Evolutionary conservation across 495 filamentous ascomycete species (phyloP), one percentile per base, ranked within the genome.

Genomic region (Darksidea phi): DNA sequence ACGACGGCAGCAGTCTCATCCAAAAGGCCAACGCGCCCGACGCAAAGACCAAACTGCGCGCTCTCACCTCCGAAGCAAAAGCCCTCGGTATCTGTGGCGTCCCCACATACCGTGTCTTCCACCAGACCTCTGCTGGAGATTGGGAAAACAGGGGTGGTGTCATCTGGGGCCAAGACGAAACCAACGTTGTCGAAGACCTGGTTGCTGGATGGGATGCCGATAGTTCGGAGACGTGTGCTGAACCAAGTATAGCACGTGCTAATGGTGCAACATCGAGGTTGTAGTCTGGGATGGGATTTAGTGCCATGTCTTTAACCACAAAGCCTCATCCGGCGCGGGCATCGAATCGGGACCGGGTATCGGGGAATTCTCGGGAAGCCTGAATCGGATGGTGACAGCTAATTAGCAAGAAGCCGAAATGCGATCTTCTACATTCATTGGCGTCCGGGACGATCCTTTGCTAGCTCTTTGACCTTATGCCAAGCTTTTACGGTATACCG

Each of bases 81-180:
- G 64, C 38, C 17, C 32, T 23, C 2, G 64, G 64, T 13, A 62
- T 67, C 25, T 63, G 59, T 34, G 64, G 64, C 37, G 64, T 63
- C 17, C 64, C 64, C 2, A 67, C 59, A 42, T 67, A 67, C 57
- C 64, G 64, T 15, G 59, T 67, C 23, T 59, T 67, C 41, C 23
- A 24, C 13, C 1, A 63, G 38, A 26, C 1, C 2, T 23, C 26
- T 13, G 32, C 10, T 11, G 51, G 51, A 11, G 26, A 10, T 20
- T 57, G 45, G 58, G 21, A 38, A 26, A 37, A 53, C 21, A 25
- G 10, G 18, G 25, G 54, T 48, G 64, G 64, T n/a, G 28, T 63
- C 13, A 45, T 67, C n/a, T 67, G 64, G 64, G 64, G 64, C n/a
- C 64, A 67, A 38, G 64, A 67, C 37, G 43, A 61, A 46, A 50